A percentile compares a stretch with the other conserved stretches of the same genome.
phyloP scores from a whole-genome alignment of 306 rosid genomes.

The Malus sylvestris region DNA sequence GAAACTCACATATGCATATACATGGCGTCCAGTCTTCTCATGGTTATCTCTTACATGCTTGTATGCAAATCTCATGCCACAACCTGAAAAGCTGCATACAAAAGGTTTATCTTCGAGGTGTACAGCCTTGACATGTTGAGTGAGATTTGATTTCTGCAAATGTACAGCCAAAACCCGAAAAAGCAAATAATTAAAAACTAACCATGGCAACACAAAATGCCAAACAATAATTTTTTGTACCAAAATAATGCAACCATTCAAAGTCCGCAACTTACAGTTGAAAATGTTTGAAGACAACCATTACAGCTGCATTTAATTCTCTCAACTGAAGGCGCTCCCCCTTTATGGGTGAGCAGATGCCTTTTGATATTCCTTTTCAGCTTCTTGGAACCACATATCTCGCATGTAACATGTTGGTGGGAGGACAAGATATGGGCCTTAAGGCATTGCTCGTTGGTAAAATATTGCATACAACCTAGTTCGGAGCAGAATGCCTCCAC shows the following conservation, averaged over 20 bases:
- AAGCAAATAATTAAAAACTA: background rate
- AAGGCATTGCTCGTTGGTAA: slow-evolving; percentile 52
- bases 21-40: slow-evolving; percentile 53
- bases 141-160: slow-evolving; percentile 75
- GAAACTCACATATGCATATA: slow-evolving; percentile 50
- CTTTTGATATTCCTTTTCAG: slow-evolving; percentile 71
- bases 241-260: background rate
- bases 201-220: background rate
- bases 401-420: slow-evolving; percentile 56
- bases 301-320: slow-evolving; percentile 40
- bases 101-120: slow-evolving; percentile 56
- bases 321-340: slow-evolving; percentile 17
- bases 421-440: slow-evolving; percentile 50
- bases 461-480: slow-evolving; percentile 54
- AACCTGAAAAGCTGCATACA: slow-evolving; percentile 60
- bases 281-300: slow-evolving; percentile 50
- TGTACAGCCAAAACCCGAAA: background rate
- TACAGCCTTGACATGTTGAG: slow-evolving; percentile 60
- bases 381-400: slow-evolving; percentile 54
- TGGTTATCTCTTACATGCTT: slow-evolving; percentile 89
- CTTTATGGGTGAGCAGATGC: slow-evolving; percentile 56
- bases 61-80: slow-evolving; percentile 81
- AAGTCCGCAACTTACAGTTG: slow-evolving; percentile 44
- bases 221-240: background rate
- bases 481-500: slow-evolving; percentile 52